Evolutionary conservation across 768 basidiomycete genomes (phyloP).

Genomic region (Leccinum broughii): DNA sequence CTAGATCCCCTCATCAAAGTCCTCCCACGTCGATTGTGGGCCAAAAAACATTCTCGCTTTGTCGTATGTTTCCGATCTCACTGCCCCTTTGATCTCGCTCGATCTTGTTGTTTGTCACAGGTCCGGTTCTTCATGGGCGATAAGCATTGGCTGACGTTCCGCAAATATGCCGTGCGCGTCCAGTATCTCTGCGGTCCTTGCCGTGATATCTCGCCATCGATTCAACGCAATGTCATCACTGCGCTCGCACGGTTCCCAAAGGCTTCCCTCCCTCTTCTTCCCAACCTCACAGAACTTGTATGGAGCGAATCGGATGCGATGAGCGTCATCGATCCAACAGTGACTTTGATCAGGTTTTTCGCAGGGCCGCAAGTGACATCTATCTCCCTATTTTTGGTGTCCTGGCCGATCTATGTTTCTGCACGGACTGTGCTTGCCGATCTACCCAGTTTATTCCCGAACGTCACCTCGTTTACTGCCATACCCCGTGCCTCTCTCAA

Average conservation of each 20-base stretch:
- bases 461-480: constrained; percentile 18
- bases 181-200: constrained; percentile 13
- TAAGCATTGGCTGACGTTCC: constrained; percentile 19
- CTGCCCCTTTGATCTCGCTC: neutral
- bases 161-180: constrained; percentile 18
- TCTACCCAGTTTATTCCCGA: constrained; percentile 13
- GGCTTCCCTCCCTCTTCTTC: constrained; percentile 17
- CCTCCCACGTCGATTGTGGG: constrained; percentile 14
- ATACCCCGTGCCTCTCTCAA: constrained; percentile 9
- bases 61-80: constrained; percentile 6
- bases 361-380: constrained; percentile 7
- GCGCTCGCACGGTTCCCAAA: constrained; percentile 10
- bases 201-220: neutral
- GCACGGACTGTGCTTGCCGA: constrained; percentile 2
- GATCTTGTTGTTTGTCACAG: neutral
- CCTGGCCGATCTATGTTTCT: constrained; percentile 7
- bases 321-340: constrained; percentile 3
- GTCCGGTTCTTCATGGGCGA: constrained; percentile 10
- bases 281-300: constrained; percentile 15
- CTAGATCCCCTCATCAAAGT: constrained; percentile 19
- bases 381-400: constrained; percentile 5
- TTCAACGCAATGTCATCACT: constrained; percentile 6
- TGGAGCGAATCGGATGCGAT: constrained; percentile 7
- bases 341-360: constrained; percentile 16
- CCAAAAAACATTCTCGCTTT: constrained; percentile 4